Evolutionary conservation across 257 asterid species (phyloP).

Genomic region (Gentiana straminea): DNA sequence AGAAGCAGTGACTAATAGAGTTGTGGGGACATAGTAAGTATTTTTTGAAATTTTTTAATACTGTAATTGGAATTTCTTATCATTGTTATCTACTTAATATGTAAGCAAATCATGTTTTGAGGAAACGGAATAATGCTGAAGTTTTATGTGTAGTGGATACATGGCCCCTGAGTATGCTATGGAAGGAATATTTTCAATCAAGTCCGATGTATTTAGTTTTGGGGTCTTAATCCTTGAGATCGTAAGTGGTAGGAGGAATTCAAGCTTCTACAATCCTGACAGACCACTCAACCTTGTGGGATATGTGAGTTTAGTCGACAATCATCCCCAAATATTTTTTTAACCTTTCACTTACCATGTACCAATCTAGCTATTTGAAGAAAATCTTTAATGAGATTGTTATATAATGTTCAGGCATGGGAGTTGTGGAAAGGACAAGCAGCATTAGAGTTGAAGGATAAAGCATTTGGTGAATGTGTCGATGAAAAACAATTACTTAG

Average conservation of each 20-base stretch:
- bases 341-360: too few species aligned
- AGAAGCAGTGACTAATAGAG: conserved; percentile 42
- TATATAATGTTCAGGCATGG: conserved; percentile 29
- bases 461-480: conserved; percentile 22
- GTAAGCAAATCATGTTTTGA: too few species aligned
- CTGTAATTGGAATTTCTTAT: too few species aligned
- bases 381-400: too few species aligned
- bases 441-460: conserved; percentile 36
- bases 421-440: conserved; percentile 34
- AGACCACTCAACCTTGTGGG: conserved; percentile 48
- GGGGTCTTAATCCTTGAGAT: conserved; percentile 49
- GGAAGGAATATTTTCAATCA: conserved; percentile 52
- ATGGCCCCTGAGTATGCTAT: conserved; percentile 72
- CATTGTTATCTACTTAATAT: too few species aligned
- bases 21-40: conserved; percentile 55
- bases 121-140: too few species aligned
- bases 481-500: conserved; percentile 20
- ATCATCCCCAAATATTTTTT: too few species aligned
- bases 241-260: conserved; percentile 44
- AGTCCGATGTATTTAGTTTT: conserved; percentile 57
- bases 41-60: background rate
- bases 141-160: conserved; percentile 35
- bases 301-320: conserved; percentile 27
- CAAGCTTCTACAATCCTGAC: conserved; percentile 27
- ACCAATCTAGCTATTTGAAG: too few species aligned